A percentile compares a stretch with the other conserved stretches of the same genome.
Conservation (phyloP, 306 rosid genomes). For the Ammopiptanthus mongolicus region DNA sequence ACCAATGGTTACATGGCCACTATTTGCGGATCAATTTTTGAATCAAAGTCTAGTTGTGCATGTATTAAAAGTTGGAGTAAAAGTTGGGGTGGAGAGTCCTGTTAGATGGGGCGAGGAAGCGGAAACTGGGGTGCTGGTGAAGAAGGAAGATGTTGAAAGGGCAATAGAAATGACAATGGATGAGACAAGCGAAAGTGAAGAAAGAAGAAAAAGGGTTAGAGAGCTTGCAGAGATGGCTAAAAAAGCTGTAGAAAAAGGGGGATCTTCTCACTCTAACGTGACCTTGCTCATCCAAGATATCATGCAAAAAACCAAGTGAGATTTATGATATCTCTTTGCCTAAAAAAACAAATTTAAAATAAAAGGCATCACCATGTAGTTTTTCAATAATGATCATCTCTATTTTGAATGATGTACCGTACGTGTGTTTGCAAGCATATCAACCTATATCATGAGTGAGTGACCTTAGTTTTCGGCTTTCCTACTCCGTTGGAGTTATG, state of each 20-base stretch:
- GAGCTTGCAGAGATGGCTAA: conserved; percentile 34
- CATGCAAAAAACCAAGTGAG: neutral
- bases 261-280: conserved; percentile 47
- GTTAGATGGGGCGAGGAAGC: conserved; percentile 24
- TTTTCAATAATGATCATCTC: neutral
- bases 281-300: conserved; percentile 40
- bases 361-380: neutral
- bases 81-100: conserved; percentile 32
- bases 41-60: conserved; percentile 34
- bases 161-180: conserved; percentile 37
- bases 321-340: neutral
- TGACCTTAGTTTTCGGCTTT: too few species aligned
- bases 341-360: neutral
- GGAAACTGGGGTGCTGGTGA: conserved; percentile 25
- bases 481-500: too few species aligned
- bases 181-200: conserved; percentile 30
- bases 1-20: conserved; percentile 62
- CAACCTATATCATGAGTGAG: too few species aligned
- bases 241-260: conserved; percentile 46
- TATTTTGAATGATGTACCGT: neutral
- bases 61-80: conserved; percentile 20
- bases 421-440: neutral
- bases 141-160: conserved; percentile 30
- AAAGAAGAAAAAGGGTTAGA: conserved; percentile 25
- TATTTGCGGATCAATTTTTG: conserved; percentile 43